Evolutionary conservation across 2,329 filamentous ascomycete genomes (phyloP).

Genomic region (Arthrobotrys conoides): DNA sequence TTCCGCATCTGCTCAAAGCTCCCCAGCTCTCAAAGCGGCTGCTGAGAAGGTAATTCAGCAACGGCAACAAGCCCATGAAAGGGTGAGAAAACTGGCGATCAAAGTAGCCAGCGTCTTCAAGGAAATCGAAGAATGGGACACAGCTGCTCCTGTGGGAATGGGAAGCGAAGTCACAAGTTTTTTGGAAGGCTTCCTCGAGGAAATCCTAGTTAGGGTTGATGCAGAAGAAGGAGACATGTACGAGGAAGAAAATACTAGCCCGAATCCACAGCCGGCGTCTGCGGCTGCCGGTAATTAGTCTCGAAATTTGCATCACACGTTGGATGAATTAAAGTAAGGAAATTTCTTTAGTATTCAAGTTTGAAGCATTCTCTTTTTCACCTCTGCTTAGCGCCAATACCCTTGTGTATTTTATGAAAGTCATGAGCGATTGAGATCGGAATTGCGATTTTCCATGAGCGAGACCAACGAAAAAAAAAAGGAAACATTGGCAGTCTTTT

Average conservation of each 20-base stretch:
- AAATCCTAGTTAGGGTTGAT: constrained; percentile 92
- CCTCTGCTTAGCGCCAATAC: constrained; percentile 61
- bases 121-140: constrained; percentile 91
- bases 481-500: constrained; percentile 22
- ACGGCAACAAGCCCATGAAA: constrained; percentile 84
- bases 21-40: constrained; percentile 61
- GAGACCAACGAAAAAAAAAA: constrained; percentile 22
- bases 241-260: constrained; percentile 52
- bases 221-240: constrained; percentile 77
- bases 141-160: constrained; percentile 90
- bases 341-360: constrained; percentile 45
- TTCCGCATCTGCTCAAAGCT: constrained; percentile 57
- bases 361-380: constrained; percentile 45
- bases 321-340: constrained; percentile 12
- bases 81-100: constrained; percentile 82
- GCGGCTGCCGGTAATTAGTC: constrained; percentile 32
- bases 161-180: constrained; percentile 90
- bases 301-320: constrained; percentile 16
- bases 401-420: constrained; percentile 61
- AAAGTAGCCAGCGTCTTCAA: constrained; percentile 87
- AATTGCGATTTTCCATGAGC: constrained; percentile 52
- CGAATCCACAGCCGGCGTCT: constrained; percentile 27
- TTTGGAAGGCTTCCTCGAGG: constrained; percentile 91
- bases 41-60: constrained; percentile 72
- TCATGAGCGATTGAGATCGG: constrained; percentile 60